Base-by-base conservation (phyloP, 805 yeast genomes). In the Yarrowia porcina region DNA sequence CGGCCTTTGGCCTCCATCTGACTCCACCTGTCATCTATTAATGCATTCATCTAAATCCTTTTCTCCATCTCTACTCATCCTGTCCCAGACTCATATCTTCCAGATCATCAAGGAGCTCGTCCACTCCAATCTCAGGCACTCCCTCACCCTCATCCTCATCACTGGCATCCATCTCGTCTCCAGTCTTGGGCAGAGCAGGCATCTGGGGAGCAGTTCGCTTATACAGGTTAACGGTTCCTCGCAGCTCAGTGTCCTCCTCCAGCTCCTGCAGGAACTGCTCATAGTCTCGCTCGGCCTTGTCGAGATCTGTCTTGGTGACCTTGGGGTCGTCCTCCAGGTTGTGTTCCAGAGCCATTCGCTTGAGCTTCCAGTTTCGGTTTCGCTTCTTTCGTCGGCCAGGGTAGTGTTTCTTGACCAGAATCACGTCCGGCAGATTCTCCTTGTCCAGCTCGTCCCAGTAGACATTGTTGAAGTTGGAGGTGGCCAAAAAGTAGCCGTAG, bases 311-410 rank as follows among this genome's bases (percentile, higher is more conserved):
- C 79, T 83, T 88, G 35, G 68, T 47, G 28, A 56, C 49, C 35
- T 56, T 50, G 11, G 57, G 93, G 35, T 83, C 89, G 30, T 80
- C 82, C 62, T 79, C 82, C 42, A 67, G 69, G 41, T 73, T 72
- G 76, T 90, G 96, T 77, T 92, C 97, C 71, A 80, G 86, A 47
- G 97, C 97, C 97, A 92, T 90, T 83, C 97, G 88, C 87, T 89
- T 90, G 78, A 92, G 85, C 79, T 89, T 92, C 97, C 97, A 92
- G 76, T 80, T 80, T 81, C 96, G 86, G 80, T 85, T 83, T 83
- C 86, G 87, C 67, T 83, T 75, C 79, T 84, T 87, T 76, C 83
- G 82, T 76, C 87, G 86, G 80, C 94, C 84, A 60, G 85, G 80
- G 79, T 90, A 92, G 75, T 83, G 83, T 73, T 91, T 92, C 90